Conservation (phyloP, 202 grass and related monocot species). For the Schoenoplectus tabernaemontani region DNA sequence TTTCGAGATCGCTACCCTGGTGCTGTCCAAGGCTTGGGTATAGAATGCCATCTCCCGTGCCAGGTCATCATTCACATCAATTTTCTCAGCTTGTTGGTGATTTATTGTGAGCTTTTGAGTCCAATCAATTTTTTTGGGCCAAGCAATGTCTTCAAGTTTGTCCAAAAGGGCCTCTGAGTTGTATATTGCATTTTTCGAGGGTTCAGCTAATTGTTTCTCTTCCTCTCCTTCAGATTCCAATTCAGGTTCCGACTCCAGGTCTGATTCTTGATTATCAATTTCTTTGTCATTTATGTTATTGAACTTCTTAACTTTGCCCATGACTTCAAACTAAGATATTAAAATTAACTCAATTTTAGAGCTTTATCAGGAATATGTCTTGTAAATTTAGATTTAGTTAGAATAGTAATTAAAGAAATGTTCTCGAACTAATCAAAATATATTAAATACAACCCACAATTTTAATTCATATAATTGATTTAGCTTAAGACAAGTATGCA, state of each 20-base stretch:
- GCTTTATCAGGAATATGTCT: no score
- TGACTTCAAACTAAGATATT: not conserved
- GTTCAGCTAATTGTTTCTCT: constrained; percentile 24
- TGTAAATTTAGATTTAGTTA: no score
- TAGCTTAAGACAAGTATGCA: not conserved
- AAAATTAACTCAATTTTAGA: not conserved
- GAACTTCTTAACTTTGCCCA: not conserved
- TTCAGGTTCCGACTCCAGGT: constrained; percentile 8
- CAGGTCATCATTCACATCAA: constrained; percentile 82
- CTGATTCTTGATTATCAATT: constrained; percentile 9
- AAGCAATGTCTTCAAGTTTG: constrained; percentile 71
- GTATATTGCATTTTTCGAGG: constrained; percentile 63
- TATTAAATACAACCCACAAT: not conserved
- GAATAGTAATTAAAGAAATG: not conserved
- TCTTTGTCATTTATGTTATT: not conserved
- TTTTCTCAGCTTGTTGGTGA: constrained; percentile 40
- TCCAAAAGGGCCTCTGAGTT: constrained; percentile 64
- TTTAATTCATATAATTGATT: not conserved
- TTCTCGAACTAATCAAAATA: not conserved
- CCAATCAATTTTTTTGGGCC: constrained; percentile 69
- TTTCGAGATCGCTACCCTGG: constrained; percentile 54
- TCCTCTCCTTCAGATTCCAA: constrained; percentile 46
- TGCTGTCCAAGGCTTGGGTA: constrained; percentile 76
- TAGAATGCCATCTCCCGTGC: constrained; percentile 75
- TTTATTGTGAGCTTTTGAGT: constrained; percentile 68